phyloP scores from a whole-genome alignment of 495 filamentous ascomycete genomes.

The Parathielavia appendiculata region DNA sequence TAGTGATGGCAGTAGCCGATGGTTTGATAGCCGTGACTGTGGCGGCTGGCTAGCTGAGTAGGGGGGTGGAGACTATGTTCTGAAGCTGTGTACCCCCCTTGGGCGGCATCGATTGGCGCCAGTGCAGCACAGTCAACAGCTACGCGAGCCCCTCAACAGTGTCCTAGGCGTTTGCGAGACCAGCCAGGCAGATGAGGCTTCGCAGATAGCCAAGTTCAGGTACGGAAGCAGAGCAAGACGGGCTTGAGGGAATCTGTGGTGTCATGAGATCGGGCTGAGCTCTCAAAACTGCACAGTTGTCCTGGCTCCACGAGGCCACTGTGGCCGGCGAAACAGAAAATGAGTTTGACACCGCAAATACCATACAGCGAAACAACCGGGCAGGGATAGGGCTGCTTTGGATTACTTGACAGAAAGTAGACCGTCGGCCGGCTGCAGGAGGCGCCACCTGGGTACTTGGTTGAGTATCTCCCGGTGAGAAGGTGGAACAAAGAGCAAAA shows the following conservation, averaged over 20 bases:
- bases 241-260: slow-evolving; percentile 7
- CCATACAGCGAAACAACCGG: slow-evolving; percentile 32
- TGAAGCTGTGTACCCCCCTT: slow-evolving; percentile 1
- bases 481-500: slow-evolving; percentile 42
- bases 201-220: neutral
- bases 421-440: slow-evolving; percentile 48
- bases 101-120: slow-evolving; percentile 7
- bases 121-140: slow-evolving; percentile 10
- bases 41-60: slow-evolving; percentile 6
- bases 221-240: neutral
- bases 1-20: slow-evolving; percentile 3
- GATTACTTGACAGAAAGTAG: slow-evolving; percentile 40
- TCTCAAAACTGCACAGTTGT: slow-evolving; percentile 40
- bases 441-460: slow-evolving; percentile 41
- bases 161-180: slow-evolving; percentile 4
- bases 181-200: neutral
- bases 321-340: slow-evolving; percentile 39
- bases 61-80: slow-evolving; percentile 9
- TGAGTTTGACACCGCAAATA: slow-evolving; percentile 50
- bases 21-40: slow-evolving; percentile 11
- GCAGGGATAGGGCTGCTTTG: slow-evolving; percentile 45
- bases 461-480: slow-evolving; percentile 23
- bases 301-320: slow-evolving; percentile 30
- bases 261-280: slow-evolving; percentile 15
- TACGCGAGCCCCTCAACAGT: neutral